Evolutionary conservation across 2,329 filamentous ascomycete genomes (phyloP).

Genomic region (Pseudocercospora crystallina): DNA sequence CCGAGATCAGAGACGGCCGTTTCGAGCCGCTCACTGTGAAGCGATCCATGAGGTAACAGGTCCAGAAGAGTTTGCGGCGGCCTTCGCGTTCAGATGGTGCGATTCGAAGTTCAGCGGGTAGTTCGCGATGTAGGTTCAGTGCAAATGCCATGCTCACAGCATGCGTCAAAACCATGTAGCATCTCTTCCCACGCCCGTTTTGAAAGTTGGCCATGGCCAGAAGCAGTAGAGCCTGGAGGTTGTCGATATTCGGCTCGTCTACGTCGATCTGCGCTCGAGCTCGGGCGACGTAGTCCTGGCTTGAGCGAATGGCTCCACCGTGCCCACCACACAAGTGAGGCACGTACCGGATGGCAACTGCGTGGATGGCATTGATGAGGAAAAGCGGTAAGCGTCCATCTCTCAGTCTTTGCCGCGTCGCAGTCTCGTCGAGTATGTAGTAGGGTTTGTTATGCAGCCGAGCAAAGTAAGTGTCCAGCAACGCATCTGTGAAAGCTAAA

Average conservation of each 20-base stretch:
- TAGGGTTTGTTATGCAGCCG: constrained; percentile 81
- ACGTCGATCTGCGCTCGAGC: constrained; percentile 70
- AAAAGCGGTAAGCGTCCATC: constrained; percentile 60
- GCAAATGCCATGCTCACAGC: constrained; percentile 82
- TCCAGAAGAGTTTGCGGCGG: constrained; percentile 81
- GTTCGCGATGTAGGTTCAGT: constrained; percentile 76
- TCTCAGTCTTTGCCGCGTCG: constrained; percentile 69
- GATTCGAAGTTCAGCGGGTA: constrained; percentile 62
- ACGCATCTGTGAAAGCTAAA: constrained; percentile 25
- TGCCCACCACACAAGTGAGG: constrained; percentile 64
- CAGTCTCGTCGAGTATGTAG: constrained; percentile 75
- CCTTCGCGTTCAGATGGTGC: constrained; percentile 71
- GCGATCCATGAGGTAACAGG: constrained; percentile 82
- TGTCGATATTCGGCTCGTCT: constrained; percentile 78
- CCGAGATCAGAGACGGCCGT: constrained; percentile 74
- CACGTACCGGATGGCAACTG: constrained; percentile 62
- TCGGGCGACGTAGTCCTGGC: constrained; percentile 71
- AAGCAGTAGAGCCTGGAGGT: constrained; percentile 71
- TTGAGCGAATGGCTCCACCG: constrained; percentile 65
- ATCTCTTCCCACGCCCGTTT: constrained; percentile 76
- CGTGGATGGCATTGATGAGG: constrained; percentile 55
- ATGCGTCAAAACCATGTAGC: constrained; percentile 80
- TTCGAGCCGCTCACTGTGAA: constrained; percentile 80
- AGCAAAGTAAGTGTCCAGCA: constrained; percentile 73
- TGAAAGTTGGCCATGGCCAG: constrained; percentile 75